These are phyloP conservation scores for Leucaena leucocephala DNA, from an alignment of 306 rosid species.

Conservation along the genomic window DNA sequence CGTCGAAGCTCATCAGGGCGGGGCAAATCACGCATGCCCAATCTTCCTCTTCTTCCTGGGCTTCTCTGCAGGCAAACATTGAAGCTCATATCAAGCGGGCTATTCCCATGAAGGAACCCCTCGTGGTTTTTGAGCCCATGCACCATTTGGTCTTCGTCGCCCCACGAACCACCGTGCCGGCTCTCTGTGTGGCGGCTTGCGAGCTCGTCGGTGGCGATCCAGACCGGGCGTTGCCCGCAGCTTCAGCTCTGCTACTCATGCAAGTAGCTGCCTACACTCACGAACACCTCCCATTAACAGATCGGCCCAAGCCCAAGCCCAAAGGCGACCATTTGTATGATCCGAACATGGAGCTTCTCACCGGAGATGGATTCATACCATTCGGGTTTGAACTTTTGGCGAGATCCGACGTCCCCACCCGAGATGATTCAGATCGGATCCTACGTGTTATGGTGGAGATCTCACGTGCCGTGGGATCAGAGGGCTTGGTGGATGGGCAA, in stretches of 20 bases:
- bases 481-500: constrained; percentile 51
- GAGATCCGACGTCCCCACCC: constrained; percentile 37
- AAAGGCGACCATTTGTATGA: not conserved
- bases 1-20: not conserved
- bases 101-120: constrained; percentile 58
- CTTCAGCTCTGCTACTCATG: constrained; percentile 59
- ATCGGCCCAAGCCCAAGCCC: constrained; percentile 33
- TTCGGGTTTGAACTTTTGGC: constrained; percentile 59
- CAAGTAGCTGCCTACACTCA: constrained; percentile 43
- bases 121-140: constrained; percentile 68
- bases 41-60: constrained; percentile 41
- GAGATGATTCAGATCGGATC: constrained; percentile 42
- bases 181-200: constrained; percentile 67
- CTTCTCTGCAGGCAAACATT: constrained; percentile 54
- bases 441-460: constrained; percentile 59
- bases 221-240: constrained; percentile 61
- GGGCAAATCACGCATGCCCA: not conserved
- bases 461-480: constrained; percentile 60
- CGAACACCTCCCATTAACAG: constrained; percentile 49
- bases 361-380: constrained; percentile 55
- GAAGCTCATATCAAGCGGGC: constrained; percentile 57
- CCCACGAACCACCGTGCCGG: constrained; percentile 60
- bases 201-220: constrained; percentile 66
- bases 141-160: constrained; percentile 45
- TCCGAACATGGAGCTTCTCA: constrained; percentile 54